Evolutionary conservation across 2,329 filamentous ascomycete genomes (phyloP).

Genomic region (Myriosclerotinia duriaeana): DNA sequence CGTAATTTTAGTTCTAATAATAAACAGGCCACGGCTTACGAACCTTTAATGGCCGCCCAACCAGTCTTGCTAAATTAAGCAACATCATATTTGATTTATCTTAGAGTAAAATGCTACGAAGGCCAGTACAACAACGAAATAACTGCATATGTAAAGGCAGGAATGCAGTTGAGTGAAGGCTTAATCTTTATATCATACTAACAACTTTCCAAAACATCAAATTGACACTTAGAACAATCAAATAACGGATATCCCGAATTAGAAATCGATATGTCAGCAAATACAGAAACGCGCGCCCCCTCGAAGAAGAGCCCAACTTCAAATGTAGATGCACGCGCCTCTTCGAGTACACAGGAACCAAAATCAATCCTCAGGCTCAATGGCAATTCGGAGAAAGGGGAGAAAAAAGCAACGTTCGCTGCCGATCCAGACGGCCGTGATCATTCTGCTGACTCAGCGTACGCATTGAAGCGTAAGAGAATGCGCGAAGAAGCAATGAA

Average conservation of each 20-base stretch:
- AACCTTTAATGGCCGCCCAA: too few relatives aligned
- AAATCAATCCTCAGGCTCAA: background rate
- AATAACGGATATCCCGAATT: background rate
- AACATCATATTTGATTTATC: background rate
- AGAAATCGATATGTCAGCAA: background rate
- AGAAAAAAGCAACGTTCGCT: background rate
- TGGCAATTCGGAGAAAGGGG: background rate
- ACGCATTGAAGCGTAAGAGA: too few relatives aligned
- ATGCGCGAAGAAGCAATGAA: too few relatives aligned
- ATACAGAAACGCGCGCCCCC: background rate
- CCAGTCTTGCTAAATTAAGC: background rate
- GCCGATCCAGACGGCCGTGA: background rate
- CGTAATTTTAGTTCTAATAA: background rate
- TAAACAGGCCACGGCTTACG: background rate
- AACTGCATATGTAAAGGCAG: background rate
- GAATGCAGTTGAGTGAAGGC: background rate
- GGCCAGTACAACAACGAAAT: background rate
- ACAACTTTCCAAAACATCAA: background rate
- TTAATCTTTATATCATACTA: background rate
- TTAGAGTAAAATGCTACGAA: too few relatives aligned
- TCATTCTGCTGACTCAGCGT: too few relatives aligned
- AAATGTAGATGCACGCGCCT: background rate
- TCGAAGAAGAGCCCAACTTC: too few relatives aligned
- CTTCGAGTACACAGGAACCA: background rate
- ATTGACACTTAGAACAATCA: background rate